Conservation (phyloP, 208 protist species). For the Crithidia thermophila region DNA sequence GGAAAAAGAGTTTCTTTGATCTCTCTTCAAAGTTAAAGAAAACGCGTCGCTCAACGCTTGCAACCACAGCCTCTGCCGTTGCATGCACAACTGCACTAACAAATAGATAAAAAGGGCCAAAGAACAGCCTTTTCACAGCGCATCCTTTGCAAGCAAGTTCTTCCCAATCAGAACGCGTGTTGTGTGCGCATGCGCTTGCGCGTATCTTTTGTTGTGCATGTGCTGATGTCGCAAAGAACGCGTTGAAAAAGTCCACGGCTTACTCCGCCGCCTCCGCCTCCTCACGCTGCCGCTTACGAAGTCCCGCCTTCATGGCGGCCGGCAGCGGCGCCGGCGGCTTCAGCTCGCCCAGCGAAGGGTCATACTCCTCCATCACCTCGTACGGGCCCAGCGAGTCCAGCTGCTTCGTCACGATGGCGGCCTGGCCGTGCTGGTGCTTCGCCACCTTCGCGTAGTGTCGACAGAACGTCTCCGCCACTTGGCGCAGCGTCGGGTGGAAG, state of each 20-base stretch:
- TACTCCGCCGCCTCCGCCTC: conserved; percentile 8
- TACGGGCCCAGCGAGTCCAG: conserved; percentile 87
- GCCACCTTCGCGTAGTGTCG: conserved; percentile 83
- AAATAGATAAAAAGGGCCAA: conserved; percentile 19
- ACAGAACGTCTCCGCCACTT: conserved; percentile 81
- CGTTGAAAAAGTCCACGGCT: neutral
- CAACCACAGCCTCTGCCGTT: too few relatives aligned
- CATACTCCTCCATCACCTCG: conserved; percentile 91
- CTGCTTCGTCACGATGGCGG: conserved; percentile 85
- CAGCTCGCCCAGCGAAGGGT: conserved; percentile 80
- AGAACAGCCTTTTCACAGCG: neutral
- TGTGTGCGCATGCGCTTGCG: too few relatives aligned
- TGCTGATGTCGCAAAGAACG: too few relatives aligned
- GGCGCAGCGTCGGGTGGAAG: conserved; percentile 87
- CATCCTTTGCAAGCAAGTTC: too few relatives aligned
- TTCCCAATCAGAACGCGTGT: too few relatives aligned
- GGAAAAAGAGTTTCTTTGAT: too few relatives aligned
- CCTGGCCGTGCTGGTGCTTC: conserved; percentile 86
- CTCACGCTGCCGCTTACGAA: conserved; percentile 33
- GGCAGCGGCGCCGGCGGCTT: conserved; percentile 73
- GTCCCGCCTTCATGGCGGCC: conserved; percentile 35
- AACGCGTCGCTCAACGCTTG: too few relatives aligned
- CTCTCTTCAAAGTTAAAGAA: too few relatives aligned
- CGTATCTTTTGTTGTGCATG: neutral
- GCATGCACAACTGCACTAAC: neutral